phyloP scores from a whole-genome alignment of 768 basidiomycete species.

The Nevesoporus exiguus region DNA sequence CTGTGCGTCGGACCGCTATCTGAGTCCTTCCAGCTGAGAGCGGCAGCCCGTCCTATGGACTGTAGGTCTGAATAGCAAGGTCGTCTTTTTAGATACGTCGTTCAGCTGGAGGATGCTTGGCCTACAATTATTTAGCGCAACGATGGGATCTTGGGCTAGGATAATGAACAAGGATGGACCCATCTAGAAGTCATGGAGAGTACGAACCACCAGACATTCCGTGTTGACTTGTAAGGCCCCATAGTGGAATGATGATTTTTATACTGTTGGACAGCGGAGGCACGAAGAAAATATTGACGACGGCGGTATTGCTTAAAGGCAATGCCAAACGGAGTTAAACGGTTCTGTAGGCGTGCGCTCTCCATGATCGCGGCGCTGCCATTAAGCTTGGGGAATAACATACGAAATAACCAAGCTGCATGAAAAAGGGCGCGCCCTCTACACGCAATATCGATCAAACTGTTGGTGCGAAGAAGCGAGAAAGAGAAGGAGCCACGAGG shows the following conservation, averaged over 20 bases:
- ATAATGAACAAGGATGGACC: constrained; percentile 12
- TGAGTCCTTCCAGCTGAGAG: constrained; percentile 56
- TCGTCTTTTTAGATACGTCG: neutral
- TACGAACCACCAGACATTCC: constrained; percentile 24
- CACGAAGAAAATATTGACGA: constrained; percentile 21
- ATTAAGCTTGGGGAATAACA: constrained; percentile 23
- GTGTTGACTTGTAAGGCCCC: constrained; percentile 11
- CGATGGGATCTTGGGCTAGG: constrained; percentile 28
- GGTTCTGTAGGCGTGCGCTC: constrained; percentile 20
- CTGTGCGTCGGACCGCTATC: constrained; percentile 41
- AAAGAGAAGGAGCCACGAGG: constrained; percentile 30
- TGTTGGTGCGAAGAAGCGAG: constrained; percentile 33
- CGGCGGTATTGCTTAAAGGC: constrained; percentile 25
- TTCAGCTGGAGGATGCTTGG: neutral
- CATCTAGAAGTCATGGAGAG: neutral
- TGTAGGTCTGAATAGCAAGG: constrained; percentile 49
- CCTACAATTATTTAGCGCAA: constrained; percentile 43
- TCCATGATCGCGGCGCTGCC: constrained; percentile 30
- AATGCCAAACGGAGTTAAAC: constrained; percentile 29
- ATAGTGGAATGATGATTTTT: constrained; percentile 23
- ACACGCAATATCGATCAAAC: constrained; percentile 34
- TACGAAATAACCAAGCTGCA: constrained; percentile 29
- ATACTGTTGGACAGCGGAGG: constrained; percentile 24
- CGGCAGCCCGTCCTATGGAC: constrained; percentile 35
- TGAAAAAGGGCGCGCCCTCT: constrained; percentile 32